These are phyloP conservation scores for Alternaria sp. DNA, from an alignment of 2,329 filamentous ascomycete genomes.

Conservation along the genomic window DNA sequence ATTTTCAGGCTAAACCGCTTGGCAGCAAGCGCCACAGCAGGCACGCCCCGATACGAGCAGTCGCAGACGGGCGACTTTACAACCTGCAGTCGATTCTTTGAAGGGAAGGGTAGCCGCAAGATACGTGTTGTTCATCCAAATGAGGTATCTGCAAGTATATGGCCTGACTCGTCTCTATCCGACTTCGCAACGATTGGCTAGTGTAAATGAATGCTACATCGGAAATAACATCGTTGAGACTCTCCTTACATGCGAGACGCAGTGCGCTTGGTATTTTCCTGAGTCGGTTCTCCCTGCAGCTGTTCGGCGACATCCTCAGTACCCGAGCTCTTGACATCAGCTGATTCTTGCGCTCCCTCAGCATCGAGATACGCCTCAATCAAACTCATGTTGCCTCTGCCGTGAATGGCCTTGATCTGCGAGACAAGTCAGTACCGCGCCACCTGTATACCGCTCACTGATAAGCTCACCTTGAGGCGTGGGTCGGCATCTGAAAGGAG, in stretches of 20 bases:
- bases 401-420: conserved; percentile 21
- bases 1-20: conserved; percentile 1
- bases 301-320: not conserved
- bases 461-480: conserved; percentile 14
- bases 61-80: not conserved
- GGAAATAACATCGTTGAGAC: not conserved
- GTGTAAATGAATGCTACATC: not conserved
- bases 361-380: conserved; percentile 20
- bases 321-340: not conserved
- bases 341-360: not conserved
- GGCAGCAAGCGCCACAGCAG: not conserved
- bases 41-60: not conserved
- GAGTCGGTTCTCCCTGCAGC: not conserved
- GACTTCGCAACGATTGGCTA: not conserved
- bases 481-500: conserved; percentile 20
- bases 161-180: not conserved
- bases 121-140: not conserved
- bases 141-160: not conserved
- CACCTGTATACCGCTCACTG: not conserved
- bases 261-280: conserved; percentile 11
- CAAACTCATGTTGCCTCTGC: conserved; percentile 23
- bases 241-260: conserved; percentile 11
- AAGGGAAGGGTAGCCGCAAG: not conserved
- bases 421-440: not conserved
- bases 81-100: not conserved